These are phyloP conservation scores for Limonomyces culmigenus DNA, from an alignment of 1,284 basidiomycete genomes.

Conservation along the genomic window DNA sequence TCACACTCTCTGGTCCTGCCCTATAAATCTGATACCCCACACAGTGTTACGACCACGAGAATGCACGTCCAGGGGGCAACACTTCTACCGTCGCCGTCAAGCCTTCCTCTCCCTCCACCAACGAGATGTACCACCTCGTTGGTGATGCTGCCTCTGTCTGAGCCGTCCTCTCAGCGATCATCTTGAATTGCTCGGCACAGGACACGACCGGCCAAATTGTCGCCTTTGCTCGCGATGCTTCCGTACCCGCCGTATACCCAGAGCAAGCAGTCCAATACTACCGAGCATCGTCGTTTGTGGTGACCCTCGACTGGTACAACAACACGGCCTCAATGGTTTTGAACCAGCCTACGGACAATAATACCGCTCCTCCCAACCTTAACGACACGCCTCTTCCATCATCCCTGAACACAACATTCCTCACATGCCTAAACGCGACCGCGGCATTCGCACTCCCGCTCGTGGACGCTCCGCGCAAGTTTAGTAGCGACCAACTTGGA, in stretches of 20 bases:
- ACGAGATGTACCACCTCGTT: not conserved
- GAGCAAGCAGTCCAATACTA: conserved; percentile 10
- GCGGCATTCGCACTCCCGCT: conserved; percentile 9
- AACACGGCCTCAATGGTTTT: conserved; percentile 2
- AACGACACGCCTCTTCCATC: conserved; percentile 14
- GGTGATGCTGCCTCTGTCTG: not conserved
- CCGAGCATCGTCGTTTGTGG: conserved; percentile 7
- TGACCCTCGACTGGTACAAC: conserved; percentile 6
- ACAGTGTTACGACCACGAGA: conserved; percentile 2
- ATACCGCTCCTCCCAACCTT: conserved; percentile 1
- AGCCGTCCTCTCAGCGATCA: not conserved
- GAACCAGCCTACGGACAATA: conserved; percentile 8
- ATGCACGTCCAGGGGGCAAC: not conserved
- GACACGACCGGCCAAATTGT: not conserved
- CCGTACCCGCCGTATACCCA: conserved; percentile 2
- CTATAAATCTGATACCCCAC: too few species aligned
- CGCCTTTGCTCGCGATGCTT: not conserved
- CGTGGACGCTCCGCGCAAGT: too few species aligned
- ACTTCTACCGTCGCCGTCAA: conserved; percentile 1
- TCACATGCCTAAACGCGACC: conserved; percentile 16
- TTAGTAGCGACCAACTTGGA: too few species aligned
- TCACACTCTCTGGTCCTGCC: not conserved
- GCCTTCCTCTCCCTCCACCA: not conserved
- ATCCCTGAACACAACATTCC: conserved; percentile 14
- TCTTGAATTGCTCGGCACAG: not conserved